These are phyloP conservation scores for Piloderma croceum DNA, from an alignment of 768 basidiomycete species.

Conservation along the genomic window DNA sequence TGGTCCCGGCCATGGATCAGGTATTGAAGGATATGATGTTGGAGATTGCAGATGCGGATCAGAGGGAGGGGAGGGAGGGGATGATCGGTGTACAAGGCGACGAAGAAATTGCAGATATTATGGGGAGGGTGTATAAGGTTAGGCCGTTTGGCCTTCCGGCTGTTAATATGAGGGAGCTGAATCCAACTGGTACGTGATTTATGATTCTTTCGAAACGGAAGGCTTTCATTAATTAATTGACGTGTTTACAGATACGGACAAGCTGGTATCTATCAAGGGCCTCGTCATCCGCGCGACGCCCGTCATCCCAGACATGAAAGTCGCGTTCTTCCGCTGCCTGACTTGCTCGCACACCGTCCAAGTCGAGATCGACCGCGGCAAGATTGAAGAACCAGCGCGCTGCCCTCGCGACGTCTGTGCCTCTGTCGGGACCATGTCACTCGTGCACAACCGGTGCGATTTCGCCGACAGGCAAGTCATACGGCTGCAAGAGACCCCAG, in stretches of 20 bases:
- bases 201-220: not conserved
- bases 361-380: slow-evolving; percentile 96
- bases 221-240: slow-evolving; percentile 1
- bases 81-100: slow-evolving; percentile 74
- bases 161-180: slow-evolving; percentile 92
- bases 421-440: slow-evolving; percentile 82
- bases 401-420: slow-evolving; percentile 94
- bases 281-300: slow-evolving; percentile 96
- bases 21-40: slow-evolving; percentile 91
- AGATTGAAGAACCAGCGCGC: slow-evolving; percentile 86
- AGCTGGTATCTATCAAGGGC: slow-evolving; percentile 92
- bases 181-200: slow-evolving; percentile 69
- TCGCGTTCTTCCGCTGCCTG: slow-evolving; percentile 95
- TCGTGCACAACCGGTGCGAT: slow-evolving; percentile 95
- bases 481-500: slow-evolving; percentile 94
- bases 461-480: slow-evolving; percentile 96
- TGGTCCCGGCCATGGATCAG: slow-evolving; percentile 96
- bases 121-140: slow-evolving; percentile 85
- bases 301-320: slow-evolving; percentile 98
- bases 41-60: slow-evolving; percentile 79
- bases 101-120: slow-evolving; percentile 84
- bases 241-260: slow-evolving; percentile 79
- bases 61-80: slow-evolving; percentile 61
- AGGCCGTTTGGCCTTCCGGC: slow-evolving; percentile 80
- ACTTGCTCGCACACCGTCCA: slow-evolving; percentile 96